Conservation (phyloP, 2,329 filamentous ascomycete genomes). For the Incumbomyces delicatus region DNA sequence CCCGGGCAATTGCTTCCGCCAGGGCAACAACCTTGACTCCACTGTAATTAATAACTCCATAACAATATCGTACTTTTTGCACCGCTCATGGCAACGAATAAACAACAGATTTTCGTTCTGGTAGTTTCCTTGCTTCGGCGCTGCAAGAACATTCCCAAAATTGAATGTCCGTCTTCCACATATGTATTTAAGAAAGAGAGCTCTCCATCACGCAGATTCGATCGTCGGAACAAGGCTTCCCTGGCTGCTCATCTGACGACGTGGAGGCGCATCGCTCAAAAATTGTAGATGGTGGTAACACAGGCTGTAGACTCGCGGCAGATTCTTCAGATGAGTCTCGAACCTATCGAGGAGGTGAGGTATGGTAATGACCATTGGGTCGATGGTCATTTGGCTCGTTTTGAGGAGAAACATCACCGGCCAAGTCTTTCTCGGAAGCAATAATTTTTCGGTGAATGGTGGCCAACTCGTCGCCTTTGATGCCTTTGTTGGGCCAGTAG, state of each 20-base stretch:
- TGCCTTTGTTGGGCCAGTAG: conserved; percentile 39
- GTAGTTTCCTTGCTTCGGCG: background rate
- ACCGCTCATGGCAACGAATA: background rate
- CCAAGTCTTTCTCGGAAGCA: conserved; percentile 19
- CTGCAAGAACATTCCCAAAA: background rate
- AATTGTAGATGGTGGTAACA: background rate
- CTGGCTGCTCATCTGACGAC: background rate
- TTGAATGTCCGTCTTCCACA: background rate
- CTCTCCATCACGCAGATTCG: background rate
- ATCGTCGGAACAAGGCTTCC: background rate
- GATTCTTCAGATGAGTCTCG: background rate
- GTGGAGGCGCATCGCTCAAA: too few species aligned
- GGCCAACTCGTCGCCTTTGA: conserved; percentile 19
- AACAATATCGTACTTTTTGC: background rate
- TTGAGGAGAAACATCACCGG: conserved; percentile 20
- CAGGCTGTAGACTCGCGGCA: background rate
- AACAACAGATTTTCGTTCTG: background rate
- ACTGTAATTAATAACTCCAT: background rate
- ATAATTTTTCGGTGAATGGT: conserved; percentile 21
- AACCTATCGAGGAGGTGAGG: conserved; percentile 14
- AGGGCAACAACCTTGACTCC: background rate
- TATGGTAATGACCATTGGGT: conserved; percentile 19
- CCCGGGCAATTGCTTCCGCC: too few species aligned
- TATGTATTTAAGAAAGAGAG: background rate
- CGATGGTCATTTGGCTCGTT: conserved; percentile 17